Percentiles rank a stretch among this genome's conserved stretches.
These are phyloP conservation scores for Jatropha curcas DNA, from an alignment of 345 rosid genomes.

Conservation along the genomic window DNA sequence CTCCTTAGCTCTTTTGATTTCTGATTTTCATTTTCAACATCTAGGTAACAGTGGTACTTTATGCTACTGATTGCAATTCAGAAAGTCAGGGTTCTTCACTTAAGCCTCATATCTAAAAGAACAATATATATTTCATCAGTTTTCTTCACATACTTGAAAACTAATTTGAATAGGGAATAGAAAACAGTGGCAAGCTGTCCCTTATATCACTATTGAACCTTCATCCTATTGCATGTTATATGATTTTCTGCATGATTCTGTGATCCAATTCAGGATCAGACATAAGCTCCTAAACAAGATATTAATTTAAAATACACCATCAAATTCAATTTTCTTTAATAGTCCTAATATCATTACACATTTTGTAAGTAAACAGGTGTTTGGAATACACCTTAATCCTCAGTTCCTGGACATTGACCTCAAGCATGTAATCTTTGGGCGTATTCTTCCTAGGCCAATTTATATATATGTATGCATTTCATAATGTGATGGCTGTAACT, in stretches of 20 bases:
- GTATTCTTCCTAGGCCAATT: background rate
- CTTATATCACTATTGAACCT: background rate
- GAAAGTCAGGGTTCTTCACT: slow-evolving; percentile 58
- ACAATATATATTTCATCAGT: background rate
- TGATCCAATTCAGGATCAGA: background rate
- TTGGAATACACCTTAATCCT: slow-evolving; percentile 88
- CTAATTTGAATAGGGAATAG: background rate
- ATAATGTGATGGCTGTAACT: background rate
- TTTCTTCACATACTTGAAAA: slow-evolving; percentile 2
- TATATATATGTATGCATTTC: background rate
- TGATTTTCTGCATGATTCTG: background rate
- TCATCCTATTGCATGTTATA: background rate
- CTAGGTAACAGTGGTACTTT: slow-evolving; percentile 62
- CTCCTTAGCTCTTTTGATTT: slow-evolving; percentile 12
- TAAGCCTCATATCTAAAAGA: slow-evolving; percentile 55
- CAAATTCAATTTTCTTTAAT: background rate
- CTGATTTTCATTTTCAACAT: slow-evolving; percentile 11
- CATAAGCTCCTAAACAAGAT: background rate
- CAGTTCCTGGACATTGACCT: slow-evolving; percentile 79
- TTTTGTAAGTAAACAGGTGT: slow-evolving; percentile 62
- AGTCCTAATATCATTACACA: slow-evolving; percentile 8
- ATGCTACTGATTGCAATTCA: slow-evolving; percentile 66
- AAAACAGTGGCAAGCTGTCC: background rate
- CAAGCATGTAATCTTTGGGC: slow-evolving; percentile 55
- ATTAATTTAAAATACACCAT: background rate